Conservation (phyloP, 139 green algal genomes). For the Monoraphidium neglectum region DNA sequence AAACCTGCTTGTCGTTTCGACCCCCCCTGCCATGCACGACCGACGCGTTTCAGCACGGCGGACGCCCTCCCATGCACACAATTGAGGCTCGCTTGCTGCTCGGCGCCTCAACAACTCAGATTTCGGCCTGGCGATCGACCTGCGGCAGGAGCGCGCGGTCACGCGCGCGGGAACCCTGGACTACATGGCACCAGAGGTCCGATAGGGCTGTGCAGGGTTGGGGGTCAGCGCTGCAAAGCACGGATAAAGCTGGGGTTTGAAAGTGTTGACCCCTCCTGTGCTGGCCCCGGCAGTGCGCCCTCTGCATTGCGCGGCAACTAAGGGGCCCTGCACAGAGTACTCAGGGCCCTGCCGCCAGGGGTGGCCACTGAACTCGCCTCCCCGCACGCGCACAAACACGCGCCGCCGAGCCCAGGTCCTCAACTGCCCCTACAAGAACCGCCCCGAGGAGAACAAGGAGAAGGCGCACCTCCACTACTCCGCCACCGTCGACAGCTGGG, state of each 20-base stretch:
- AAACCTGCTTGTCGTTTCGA: too few species aligned
- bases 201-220: too few species aligned
- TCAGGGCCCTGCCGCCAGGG: too few species aligned
- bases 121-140: constrained; percentile 63
- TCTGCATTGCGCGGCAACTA: too few species aligned
- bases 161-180: constrained; percentile 39
- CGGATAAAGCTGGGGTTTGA: not conserved
- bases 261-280: not conserved
- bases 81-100: constrained; percentile 31
- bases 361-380: too few species aligned
- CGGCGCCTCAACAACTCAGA: constrained; percentile 48
- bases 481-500: constrained; percentile 56
- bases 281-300: not conserved
- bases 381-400: not conserved
- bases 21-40: too few species aligned
- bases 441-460: constrained; percentile 66
- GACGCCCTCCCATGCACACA: constrained; percentile 49
- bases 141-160: constrained; percentile 48
- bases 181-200: constrained; percentile 54
- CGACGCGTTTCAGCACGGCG: constrained; percentile 24
- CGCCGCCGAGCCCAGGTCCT: constrained; percentile 36
- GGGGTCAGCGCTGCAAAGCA: too few species aligned
- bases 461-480: constrained; percentile 52
- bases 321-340: too few species aligned
- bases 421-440: constrained; percentile 65